Conservation (phyloP, 768 basidiomycete species). For the Phylloporus sp. region DNA sequence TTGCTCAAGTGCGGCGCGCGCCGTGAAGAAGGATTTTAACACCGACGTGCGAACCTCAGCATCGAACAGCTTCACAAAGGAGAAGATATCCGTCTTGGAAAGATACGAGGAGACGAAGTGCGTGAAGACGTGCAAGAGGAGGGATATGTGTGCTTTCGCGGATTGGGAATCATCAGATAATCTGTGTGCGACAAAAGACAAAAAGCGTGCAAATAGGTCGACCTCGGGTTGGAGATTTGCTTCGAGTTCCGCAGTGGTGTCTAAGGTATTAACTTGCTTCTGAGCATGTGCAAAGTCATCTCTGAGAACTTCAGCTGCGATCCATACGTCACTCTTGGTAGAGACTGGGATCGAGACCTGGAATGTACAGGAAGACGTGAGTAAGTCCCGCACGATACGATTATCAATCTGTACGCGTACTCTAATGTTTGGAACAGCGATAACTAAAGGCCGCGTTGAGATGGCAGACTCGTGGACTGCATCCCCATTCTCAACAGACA, state of each 20-base stretch:
- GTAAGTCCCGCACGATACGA: neutral
- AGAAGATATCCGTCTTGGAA: conserved; percentile 69
- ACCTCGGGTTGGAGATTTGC: conserved; percentile 59
- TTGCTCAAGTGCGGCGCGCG: conserved; percentile 63
- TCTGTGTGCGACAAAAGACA: conserved; percentile 67
- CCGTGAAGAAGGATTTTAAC: conserved; percentile 73
- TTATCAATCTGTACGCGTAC: conserved; percentile 25
- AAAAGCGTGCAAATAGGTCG: conserved; percentile 79
- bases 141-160: conserved; percentile 47
- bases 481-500: conserved; percentile 31
- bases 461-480: conserved; percentile 28
- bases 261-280: conserved; percentile 51
- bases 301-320: conserved; percentile 83
- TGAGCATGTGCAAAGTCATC: conserved; percentile 79
- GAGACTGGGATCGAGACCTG: conserved; percentile 87
- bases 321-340: conserved; percentile 80
- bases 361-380: conserved; percentile 4
- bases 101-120: conserved; percentile 79
- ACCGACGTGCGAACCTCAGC: conserved; percentile 72
- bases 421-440: conserved; percentile 31
- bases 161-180: conserved; percentile 52
- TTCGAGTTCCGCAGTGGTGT: conserved; percentile 48
- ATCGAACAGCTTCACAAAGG: conserved; percentile 70
- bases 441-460: conserved; percentile 33
- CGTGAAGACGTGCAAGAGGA: conserved; percentile 71